A percentile compares a stretch with the other conserved stretches of the same genome.
Evolutionary conservation across 73 alveolate species (phyloP).

Genomic region (Uronychia binucleata): DNA sequence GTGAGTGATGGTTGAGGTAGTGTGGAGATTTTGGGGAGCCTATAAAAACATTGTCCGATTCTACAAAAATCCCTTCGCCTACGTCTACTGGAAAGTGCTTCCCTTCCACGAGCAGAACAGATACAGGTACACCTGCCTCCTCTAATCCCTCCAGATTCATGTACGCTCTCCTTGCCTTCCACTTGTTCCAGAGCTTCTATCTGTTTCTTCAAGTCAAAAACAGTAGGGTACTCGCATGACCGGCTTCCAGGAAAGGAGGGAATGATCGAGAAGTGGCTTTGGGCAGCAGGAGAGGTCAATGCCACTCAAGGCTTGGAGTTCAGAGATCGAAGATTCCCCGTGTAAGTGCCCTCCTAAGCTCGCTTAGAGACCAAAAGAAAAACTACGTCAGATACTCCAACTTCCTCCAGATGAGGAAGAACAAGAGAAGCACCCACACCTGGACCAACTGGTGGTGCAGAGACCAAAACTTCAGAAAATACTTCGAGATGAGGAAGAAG

Average conservation of each 20-base stretch:
- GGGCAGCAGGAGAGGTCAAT: conserved; percentile 47
- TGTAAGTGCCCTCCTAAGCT: background rate
- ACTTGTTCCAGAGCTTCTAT: conserved; percentile 41
- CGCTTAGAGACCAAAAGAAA: conserved; percentile 53
- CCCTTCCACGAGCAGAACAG: conserved; percentile 53
- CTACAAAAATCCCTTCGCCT: conserved; percentile 81
- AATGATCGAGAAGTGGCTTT: conserved; percentile 64
- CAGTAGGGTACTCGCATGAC: conserved; percentile 25
- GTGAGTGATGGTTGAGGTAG: no score
- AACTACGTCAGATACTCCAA: conserved; percentile 69
- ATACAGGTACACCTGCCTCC: conserved; percentile 9
- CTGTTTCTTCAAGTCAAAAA: conserved; percentile 50
- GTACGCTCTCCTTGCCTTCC: conserved; percentile 57
- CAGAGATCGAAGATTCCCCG: conserved; percentile 66
- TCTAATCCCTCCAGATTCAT: conserved; percentile 19
- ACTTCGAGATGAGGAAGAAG: conserved; percentile 91
- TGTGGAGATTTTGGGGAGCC: no score
- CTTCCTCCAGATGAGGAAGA: conserved; percentile 63
- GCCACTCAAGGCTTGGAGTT: conserved; percentile 28
- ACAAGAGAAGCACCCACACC: conserved; percentile 55
- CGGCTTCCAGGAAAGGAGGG: conserved; percentile 55
- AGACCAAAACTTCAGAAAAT: conserved; percentile 90
- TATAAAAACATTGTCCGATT: conserved; percentile 86
- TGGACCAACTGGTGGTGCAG: conserved; percentile 83
- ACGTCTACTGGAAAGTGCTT: conserved; percentile 77